Evolutionary conservation across 1,284 basidiomycete genomes (phyloP).

Genomic region (Marasmius fiardii): DNA sequence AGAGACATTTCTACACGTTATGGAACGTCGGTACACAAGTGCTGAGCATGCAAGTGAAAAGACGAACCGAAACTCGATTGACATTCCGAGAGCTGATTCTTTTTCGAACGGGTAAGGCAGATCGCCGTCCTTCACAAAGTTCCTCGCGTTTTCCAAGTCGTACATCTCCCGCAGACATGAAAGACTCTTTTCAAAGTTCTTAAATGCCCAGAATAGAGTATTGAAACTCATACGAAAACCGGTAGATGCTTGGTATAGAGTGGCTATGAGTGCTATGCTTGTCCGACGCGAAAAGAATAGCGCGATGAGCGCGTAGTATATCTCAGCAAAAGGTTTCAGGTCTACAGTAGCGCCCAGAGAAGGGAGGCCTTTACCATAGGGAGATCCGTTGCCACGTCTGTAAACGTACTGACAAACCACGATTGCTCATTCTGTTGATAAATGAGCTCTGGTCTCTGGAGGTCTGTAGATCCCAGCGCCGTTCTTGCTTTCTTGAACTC

Average conservation of each 20-base stretch:
- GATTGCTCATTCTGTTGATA: slow-evolving; percentile 2
- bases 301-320: slow-evolving; percentile 26
- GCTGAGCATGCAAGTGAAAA: background rate
- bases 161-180: slow-evolving; percentile 8
- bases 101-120: slow-evolving; percentile 17
- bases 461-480: slow-evolving; percentile 20
- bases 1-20: slow-evolving; percentile 30
- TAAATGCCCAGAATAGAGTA: slow-evolving; percentile 4
- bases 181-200: background rate
- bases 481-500: slow-evolving; percentile 33
- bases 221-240: slow-evolving; percentile 7
- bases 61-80: slow-evolving; percentile 33
- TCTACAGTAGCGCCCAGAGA: background rate
- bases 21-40: background rate
- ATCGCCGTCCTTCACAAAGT: slow-evolving; percentile 13
- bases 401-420: background rate
- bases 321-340: slow-evolving; percentile 15
- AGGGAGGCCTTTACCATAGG: slow-evolving; percentile 21
- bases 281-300: slow-evolving; percentile 16
- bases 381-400: slow-evolving; percentile 18
- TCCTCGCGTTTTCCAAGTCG: slow-evolving; percentile 4
- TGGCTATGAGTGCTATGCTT: slow-evolving; percentile 8
- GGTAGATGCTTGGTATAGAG: slow-evolving; percentile 7
- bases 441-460: slow-evolving; percentile 2
- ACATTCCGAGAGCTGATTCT: slow-evolving; percentile 27